Base-by-base conservation (phyloP, 2,329 filamentous ascomycete genomes). In the Colletotrichum abscissum region DNA sequence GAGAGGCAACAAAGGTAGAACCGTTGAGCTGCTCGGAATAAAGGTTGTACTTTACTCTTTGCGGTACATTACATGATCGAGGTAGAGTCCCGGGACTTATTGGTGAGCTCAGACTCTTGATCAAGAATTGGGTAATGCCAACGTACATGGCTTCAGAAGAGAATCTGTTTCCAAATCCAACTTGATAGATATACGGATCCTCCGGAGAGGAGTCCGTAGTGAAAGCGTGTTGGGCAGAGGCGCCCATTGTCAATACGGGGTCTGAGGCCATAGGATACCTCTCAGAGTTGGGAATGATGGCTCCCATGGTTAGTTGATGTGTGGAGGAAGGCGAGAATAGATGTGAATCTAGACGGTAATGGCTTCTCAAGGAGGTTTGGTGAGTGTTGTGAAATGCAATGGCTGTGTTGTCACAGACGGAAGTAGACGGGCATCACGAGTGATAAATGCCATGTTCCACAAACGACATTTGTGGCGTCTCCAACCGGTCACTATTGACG, bases 21-120 rank as follows among this genome's bases (percentile, higher is more conserved):
- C 86, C 86, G 80, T 83, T 87, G 52, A 88, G 82, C 78, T 88
- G 86, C 74, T 88, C 86, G 11, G 86, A 82, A 58, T 86, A 85
- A 12, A 86, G 79, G 67, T 80, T 82, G 70, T 81, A 82, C 52
- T 80, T 80, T 58, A 84, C 82, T 60, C 83, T 84, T 54, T 87
- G 84, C 6, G 86, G 87, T 16, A 80, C 78, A 74, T 88, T 88
- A 42, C 72, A 74, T 42, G 74, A 74, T n/a, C 38, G 63, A 12
- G 72, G 74, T 2, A 74, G 59, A 14, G 74, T 72, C 28, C 72
- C 74, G 7, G 73, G 73, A n/a, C 73, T 75, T 26, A 22, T 24
- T 24, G 4, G 30, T 74, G 26, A 74, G 70, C 49, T 35, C 49
- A 22, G 26, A 59, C 1, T 19, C 22, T 14, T n/a, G 26, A 55